These are phyloP conservation scores for Ricinus communis DNA, from an alignment of 345 rosid species.

Conservation along the genomic window DNA sequence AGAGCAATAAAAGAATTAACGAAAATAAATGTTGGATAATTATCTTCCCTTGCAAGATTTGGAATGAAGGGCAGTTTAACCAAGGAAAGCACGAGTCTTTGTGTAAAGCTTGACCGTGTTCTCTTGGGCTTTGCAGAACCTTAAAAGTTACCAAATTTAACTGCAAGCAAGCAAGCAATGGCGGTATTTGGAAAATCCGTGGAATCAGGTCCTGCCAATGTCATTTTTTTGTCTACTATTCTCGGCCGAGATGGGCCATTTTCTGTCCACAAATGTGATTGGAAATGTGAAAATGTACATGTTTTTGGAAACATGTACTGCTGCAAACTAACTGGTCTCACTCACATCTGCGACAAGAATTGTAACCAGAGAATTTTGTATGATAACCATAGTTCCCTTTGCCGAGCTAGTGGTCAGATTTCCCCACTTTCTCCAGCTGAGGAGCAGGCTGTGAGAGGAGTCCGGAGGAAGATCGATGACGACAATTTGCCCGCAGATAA, in stretches of 20 bases:
- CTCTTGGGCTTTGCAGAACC: conserved; percentile 40
- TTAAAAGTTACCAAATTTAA: background rate
- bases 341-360: conserved; percentile 99
- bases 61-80: no score
- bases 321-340: conserved; percentile 87
- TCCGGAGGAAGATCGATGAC: conserved; percentile 90
- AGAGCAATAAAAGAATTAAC: background rate
- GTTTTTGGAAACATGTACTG: conserved; percentile 88
- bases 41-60: background rate
- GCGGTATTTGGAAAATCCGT: background rate
- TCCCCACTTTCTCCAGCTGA: conserved; percentile 73
- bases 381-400: conserved; percentile 88
- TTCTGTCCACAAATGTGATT: conserved; percentile 81
- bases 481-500: conserved; percentile 69
- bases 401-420: conserved; percentile 81
- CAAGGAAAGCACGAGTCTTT: no score
- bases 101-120: conserved; percentile 16
- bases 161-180: conserved; percentile 32
- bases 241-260: conserved; percentile 47
- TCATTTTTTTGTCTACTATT: conserved; percentile 83
- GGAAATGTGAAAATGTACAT: conserved; percentile 90
- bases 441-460: conserved; percentile 94
- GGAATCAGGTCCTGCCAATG: conserved; percentile 30
- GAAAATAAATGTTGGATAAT: no score
- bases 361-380: conserved; percentile 97